Conservation (phyloP, 2,329 filamentous ascomycete genomes). For the Pseudogymnoascus sp. region DNA sequence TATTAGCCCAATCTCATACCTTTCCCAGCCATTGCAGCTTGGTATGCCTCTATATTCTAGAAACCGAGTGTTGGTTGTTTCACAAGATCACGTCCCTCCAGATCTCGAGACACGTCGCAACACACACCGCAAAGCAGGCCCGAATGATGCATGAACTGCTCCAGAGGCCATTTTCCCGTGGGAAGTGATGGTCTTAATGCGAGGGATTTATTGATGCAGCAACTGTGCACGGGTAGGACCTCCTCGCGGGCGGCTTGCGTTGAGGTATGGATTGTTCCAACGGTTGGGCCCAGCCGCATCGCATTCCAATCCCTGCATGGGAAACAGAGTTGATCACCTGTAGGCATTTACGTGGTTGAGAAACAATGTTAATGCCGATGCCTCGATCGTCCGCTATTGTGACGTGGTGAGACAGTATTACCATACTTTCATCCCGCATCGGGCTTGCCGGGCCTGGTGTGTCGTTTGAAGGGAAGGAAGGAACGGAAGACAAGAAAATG, state of each 20-base stretch:
- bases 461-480: background rate
- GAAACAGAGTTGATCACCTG: constrained; percentile 2
- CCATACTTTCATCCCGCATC: background rate
- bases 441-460: background rate
- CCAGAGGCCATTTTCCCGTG: background rate
- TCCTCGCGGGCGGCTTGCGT: background rate
- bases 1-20: background rate
- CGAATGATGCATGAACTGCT: constrained; percentile 3
- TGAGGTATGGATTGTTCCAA: background rate
- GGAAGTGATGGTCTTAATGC: background rate
- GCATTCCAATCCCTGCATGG: background rate
- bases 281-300: background rate
- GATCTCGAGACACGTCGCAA: constrained; percentile 6
- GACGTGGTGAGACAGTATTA: background rate
- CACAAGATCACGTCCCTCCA: background rate
- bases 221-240: background rate
- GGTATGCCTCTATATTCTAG: background rate
- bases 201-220: background rate
- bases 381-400: background rate
- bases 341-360: background rate
- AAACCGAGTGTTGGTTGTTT: background rate
- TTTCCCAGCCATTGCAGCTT: background rate
- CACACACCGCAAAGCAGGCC: background rate
- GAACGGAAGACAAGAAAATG: background rate
- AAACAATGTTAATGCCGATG: background rate